These are phyloP conservation scores for Pichia membranifaciens DNA, from an alignment of 805 yeast species.

Conservation along the genomic window DNA sequence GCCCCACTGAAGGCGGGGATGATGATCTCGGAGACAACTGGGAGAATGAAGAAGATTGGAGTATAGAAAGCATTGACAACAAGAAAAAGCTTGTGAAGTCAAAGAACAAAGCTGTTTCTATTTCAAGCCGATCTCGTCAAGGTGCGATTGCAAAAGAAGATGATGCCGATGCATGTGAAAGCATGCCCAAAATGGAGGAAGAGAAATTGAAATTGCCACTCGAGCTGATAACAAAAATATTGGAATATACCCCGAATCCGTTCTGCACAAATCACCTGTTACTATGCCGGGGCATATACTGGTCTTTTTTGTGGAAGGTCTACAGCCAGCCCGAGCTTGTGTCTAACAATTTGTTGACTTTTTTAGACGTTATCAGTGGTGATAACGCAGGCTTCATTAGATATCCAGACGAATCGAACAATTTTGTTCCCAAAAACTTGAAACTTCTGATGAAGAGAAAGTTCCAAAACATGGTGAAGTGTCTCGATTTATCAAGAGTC, in stretches of 20 bases:
- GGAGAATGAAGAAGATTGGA: not conserved
- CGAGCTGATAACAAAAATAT: slow-evolving; percentile 41
- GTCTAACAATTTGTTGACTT: slow-evolving; percentile 62
- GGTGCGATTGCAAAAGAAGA: not conserved
- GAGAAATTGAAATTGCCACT: slow-evolving; percentile 36
- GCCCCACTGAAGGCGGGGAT: slow-evolving; percentile 4
- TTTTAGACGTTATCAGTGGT: slow-evolving; percentile 47
- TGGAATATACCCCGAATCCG: slow-evolving; percentile 29
- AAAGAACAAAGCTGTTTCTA: not conserved
- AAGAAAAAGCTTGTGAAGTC: not conserved
- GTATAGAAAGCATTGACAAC: not conserved
- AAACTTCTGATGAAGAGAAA: slow-evolving; percentile 14
- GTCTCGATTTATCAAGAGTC: slow-evolving; percentile 69
- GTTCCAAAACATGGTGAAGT: slow-evolving; percentile 55
- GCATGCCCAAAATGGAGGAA: not conserved
- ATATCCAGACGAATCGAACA: not conserved
- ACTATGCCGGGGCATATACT: slow-evolving; percentile 58
- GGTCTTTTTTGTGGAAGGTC: slow-evolving; percentile 53
- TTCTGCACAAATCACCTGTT: slow-evolving; percentile 47
- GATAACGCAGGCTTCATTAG: slow-evolving; percentile 16
- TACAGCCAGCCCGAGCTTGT: slow-evolving; percentile 59
- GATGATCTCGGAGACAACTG: not conserved
- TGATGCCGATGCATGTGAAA: not conserved
- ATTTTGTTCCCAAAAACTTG: slow-evolving; percentile 6
- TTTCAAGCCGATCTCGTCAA: not conserved